These are phyloP conservation scores for Cyberlindnera maritima DNA, from an alignment of 805 yeast genomes.

Conservation along the genomic window DNA sequence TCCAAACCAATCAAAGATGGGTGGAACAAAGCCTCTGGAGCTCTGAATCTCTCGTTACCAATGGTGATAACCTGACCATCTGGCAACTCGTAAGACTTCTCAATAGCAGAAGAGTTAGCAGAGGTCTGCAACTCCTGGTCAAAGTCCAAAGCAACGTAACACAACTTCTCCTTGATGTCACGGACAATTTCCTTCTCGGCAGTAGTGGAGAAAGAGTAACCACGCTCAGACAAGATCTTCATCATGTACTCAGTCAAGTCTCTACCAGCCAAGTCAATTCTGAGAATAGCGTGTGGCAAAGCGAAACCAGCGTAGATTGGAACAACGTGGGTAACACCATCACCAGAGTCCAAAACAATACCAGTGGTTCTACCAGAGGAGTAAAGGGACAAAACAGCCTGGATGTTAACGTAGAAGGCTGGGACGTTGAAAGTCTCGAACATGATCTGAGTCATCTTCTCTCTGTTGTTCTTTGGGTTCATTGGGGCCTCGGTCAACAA, in stretches of 20 bases:
- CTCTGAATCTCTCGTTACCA: constrained; percentile 99
- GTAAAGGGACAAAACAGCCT: constrained; percentile 96
- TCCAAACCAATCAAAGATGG: constrained; percentile 89
- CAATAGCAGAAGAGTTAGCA: constrained; percentile 95
- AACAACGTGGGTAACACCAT: constrained; percentile 99
- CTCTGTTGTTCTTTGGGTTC: constrained; percentile 99
- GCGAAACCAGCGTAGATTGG: constrained; percentile 99
- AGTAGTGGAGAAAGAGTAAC: constrained; percentile 97
- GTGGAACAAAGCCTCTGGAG: constrained; percentile 99
- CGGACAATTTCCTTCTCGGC: constrained; percentile 97
- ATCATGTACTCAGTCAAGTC: constrained; percentile 98
- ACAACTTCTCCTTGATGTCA: constrained; percentile 92
- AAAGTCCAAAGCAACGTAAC: constrained; percentile 98
- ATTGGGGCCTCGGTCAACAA: constrained; percentile 99
- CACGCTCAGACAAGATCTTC: constrained; percentile 98
- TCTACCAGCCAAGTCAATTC: constrained; percentile 99
- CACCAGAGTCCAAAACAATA: constrained; percentile 99
- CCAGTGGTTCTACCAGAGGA: constrained; percentile 99
- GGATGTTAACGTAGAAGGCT: constrained; percentile 98
- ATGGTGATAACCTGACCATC: constrained; percentile 99
- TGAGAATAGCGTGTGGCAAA: constrained; percentile 96
- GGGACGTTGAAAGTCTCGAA: constrained; percentile 99
- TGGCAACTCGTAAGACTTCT: constrained; percentile 98
- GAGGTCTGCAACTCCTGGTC: constrained; percentile 99
- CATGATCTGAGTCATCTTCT: constrained; percentile 99